A percentile compares a stretch with the other conserved stretches of the same genome.
Evolutionary conservation across 2,329 filamentous ascomycete genomes (phyloP).

Genomic region (Furcasterigmium sp.): DNA sequence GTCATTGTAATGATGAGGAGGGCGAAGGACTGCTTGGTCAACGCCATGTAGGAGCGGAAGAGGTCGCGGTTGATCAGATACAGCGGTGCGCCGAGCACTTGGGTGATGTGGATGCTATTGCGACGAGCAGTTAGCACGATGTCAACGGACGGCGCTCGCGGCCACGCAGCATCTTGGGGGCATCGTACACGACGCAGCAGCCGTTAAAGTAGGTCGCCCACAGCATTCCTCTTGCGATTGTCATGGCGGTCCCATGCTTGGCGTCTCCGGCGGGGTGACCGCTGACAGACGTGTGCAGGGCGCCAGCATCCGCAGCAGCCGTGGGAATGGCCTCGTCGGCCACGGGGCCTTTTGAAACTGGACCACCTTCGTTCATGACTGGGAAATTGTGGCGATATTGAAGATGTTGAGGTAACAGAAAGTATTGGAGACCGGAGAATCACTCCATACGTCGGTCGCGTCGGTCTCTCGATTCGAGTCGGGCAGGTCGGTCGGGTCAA

Average conservation of each 20-base stretch:
- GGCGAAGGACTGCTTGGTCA: constrained; percentile 81
- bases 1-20: constrained; percentile 75
- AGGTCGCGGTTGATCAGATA: constrained; percentile 71
- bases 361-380: too few relatives aligned
- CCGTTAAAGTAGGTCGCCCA: constrained; percentile 47
- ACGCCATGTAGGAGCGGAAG: constrained; percentile 82
- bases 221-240: constrained; percentile 46
- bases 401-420: too few relatives aligned
- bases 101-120: constrained; percentile 62
- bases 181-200: constrained; percentile 43
- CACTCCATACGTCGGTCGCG: too few relatives aligned
- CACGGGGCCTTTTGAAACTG: too few relatives aligned
- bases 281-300: constrained; percentile 8
- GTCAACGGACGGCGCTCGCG: background rate
- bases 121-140: background rate
- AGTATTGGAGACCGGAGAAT: too few relatives aligned
- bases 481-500: too few relatives aligned
- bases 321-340: too few relatives aligned
- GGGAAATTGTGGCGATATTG: too few relatives aligned
- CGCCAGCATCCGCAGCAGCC: too few relatives aligned
- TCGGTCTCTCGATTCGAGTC: too few relatives aligned
- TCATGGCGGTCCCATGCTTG: constrained; percentile 44
- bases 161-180: background rate
- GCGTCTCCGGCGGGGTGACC: constrained; percentile 50
- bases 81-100: constrained; percentile 70